Base-by-base conservation (phyloP, 176 grass and related monocot genomes). In the Bromus sterilis region DNA sequence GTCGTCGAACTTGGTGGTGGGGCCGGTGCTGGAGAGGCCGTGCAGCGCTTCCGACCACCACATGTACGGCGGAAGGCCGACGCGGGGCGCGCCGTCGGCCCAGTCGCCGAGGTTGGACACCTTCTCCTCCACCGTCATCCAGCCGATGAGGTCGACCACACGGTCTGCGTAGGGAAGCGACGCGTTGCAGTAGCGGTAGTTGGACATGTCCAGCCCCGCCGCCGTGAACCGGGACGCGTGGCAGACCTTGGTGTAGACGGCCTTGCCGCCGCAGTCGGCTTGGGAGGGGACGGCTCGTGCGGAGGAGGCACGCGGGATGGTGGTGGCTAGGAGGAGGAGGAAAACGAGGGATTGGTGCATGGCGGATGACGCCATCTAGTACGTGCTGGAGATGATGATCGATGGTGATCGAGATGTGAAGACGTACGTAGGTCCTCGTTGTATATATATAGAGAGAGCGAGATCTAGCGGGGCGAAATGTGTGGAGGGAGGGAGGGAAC, bases 11-110 rank as follows among this genome's bases (percentile, higher is more conserved):
- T 80, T 84, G 24, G 84, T 80, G 18, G 82, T 80, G 20, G 76
- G 75, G 18, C 90, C 87, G 15, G 61, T 69, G 80, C 48, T 78
- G 48, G 79, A 73, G 46, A 89, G 46, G 29, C 83, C 86, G 33
- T 92, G 86, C 31, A 89, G 87, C 40, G 79, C 83, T 69, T 92
- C 90, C 0, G 86, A 86, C 90, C 90, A 92, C 90, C 90, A 92
- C 31, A 44, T 59, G 84, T 92, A 92, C 0, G 8, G 31, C 3
- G 83, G 83, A 7, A 92, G 51, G 7, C 83, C 87, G 2, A 89
- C 31, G 60, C 87, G 83, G 16, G 69, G 40, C 2, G 85, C 87
- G 16, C 76, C 83, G 16, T n/a, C 66, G 23, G 83, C 67, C 63
- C 55, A 68, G 55, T 85, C 75, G 20, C 83, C 80, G 46, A 76